These are phyloP conservation scores for Aspergillus sp. DNA, from an alignment of 2,329 filamentous ascomycete genomes.

Conservation along the genomic window DNA sequence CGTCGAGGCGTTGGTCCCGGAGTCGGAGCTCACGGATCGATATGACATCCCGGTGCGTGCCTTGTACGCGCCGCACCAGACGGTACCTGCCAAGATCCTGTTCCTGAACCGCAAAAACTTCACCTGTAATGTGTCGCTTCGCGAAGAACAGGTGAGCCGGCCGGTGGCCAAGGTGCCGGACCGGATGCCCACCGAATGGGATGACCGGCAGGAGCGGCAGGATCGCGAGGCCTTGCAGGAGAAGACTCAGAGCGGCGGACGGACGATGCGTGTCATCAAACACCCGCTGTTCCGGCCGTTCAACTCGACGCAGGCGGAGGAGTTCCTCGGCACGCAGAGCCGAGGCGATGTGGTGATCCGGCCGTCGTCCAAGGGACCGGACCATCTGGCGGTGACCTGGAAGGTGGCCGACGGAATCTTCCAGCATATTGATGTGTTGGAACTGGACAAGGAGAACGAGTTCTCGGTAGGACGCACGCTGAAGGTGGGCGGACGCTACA, in stretches of 20 bases:
- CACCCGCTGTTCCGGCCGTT: constrained; percentile 94
- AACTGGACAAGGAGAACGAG: constrained; percentile 95
- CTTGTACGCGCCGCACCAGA: constrained; percentile 75
- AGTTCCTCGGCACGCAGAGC: constrained; percentile 82
- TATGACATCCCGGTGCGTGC: constrained; percentile 67
- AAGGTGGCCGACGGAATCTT: constrained; percentile 96
- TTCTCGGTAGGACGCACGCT: constrained; percentile 87
- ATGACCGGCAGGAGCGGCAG: constrained; percentile 72
- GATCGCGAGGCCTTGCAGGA: constrained; percentile 82
- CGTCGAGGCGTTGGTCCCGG: constrained; percentile 82
- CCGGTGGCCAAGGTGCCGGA: constrained; percentile 69
- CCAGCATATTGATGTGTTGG: constrained; percentile 95
- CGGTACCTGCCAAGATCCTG: constrained; percentile 80
- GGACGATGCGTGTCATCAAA: constrained; percentile 92
- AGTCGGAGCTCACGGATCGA: constrained; percentile 73
- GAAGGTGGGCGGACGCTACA: constrained; percentile 82
- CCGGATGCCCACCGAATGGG: constrained; percentile 79
- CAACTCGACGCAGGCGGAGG: constrained; percentile 87
- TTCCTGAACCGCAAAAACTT: constrained; percentile 87
- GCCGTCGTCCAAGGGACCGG: constrained; percentile 89
- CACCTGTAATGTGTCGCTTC: constrained; percentile 75
- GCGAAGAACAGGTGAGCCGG: constrained; percentile 74
- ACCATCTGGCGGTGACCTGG: constrained; percentile 96
- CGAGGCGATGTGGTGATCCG: constrained; percentile 91
- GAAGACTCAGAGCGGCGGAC: constrained; percentile 80